These are phyloP conservation scores for Posidonia oceanica DNA, from an alignment of 116 monocot genomes.

Conservation along the genomic window DNA sequence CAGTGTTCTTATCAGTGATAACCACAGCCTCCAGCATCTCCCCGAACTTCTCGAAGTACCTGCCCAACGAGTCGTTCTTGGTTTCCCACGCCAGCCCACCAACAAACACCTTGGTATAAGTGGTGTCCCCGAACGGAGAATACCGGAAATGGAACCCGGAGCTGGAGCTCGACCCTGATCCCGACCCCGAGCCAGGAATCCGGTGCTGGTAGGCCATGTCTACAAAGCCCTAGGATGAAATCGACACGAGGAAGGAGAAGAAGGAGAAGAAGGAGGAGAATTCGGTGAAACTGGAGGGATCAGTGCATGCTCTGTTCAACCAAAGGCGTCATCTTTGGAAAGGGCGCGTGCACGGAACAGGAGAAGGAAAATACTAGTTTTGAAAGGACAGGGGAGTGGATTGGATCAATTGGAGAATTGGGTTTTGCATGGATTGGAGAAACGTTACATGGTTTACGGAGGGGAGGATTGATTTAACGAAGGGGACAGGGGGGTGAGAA, in stretches of 20 bases:
- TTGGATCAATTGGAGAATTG: not conserved
- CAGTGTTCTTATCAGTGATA: conserved; percentile 67
- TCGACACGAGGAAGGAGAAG: not conserved
- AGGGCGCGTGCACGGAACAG: not conserved
- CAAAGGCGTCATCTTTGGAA: conserved; percentile 1
- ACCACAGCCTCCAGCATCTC: conserved; percentile 87
- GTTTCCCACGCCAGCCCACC: conserved; percentile 93
- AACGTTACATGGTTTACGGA: conserved; percentile 1
- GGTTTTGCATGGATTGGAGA: not conserved
- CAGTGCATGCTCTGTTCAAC: conserved; percentile 6
- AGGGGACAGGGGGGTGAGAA: conserved; percentile 1
- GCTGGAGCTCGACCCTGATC: conserved; percentile 52
- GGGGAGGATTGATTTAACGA: not conserved
- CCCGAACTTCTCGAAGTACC: conserved; percentile 63
- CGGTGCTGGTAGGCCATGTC: conserved; percentile 54
- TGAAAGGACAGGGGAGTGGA: not conserved
- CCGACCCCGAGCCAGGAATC: conserved; percentile 35
- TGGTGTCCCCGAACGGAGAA: conserved; percentile 78
- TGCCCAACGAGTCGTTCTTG: conserved; percentile 50
- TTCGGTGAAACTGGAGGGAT: not conserved
- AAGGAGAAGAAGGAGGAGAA: not conserved
- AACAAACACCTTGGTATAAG: conserved; percentile 74
- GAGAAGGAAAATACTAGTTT: not conserved
- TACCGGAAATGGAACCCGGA: conserved; percentile 49
- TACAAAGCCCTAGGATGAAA: not conserved